A percentile compares a stretch with the other conserved stretches of the same genome.
These are phyloP conservation scores for Annulohypoxylon truncatum DNA, from an alignment of 2,329 filamentous ascomycete genomes.

Conservation along the genomic window DNA sequence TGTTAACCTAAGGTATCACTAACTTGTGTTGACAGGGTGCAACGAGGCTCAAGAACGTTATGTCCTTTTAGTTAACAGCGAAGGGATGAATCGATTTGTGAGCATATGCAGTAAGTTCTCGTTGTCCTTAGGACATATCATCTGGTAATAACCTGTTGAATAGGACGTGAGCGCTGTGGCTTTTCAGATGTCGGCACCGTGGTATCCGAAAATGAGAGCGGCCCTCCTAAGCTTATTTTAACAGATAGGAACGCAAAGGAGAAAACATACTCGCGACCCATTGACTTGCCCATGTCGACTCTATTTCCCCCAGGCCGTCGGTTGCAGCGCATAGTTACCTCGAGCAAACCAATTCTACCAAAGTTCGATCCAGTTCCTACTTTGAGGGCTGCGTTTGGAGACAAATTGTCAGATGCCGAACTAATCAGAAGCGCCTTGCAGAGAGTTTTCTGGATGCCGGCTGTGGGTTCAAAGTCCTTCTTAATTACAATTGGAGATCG, in stretches of 20 bases:
- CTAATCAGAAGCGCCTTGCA: constrained; percentile 75
- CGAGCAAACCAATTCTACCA: constrained; percentile 38
- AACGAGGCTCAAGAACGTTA: constrained; percentile 98
- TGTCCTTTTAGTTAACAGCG: constrained; percentile 86
- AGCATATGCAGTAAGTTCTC: constrained; percentile 63
- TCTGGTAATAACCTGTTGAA: constrained; percentile 1
- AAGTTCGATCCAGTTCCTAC: constrained; percentile 75
- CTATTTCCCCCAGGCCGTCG: constrained; percentile 48
- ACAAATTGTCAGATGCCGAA: constrained; percentile 74
- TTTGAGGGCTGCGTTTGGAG: constrained; percentile 77
- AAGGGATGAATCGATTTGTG: constrained; percentile 80
- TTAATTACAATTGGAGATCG: constrained; percentile 96
- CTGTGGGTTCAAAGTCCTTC: constrained; percentile 97
- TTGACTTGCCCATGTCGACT: constrained; percentile 48
- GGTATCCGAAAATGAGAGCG: constrained; percentile 68
- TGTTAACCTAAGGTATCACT: background rate
- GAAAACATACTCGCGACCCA: constrained; percentile 41
- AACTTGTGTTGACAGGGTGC: constrained; percentile 53
- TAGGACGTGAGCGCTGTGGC: constrained; percentile 82
- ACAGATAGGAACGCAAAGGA: constrained; percentile 46
- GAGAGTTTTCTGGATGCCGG: constrained; percentile 83
- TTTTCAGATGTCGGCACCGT: constrained; percentile 92
- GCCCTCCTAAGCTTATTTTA: constrained; percentile 79
- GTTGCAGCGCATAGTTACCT: constrained; percentile 45
- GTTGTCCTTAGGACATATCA: background rate